A percentile compares a stretch with the other conserved stretches of the same genome.
Conservation (phyloP, 2,329 filamentous ascomycete genomes). For the Escovopsis weberi region DNA sequence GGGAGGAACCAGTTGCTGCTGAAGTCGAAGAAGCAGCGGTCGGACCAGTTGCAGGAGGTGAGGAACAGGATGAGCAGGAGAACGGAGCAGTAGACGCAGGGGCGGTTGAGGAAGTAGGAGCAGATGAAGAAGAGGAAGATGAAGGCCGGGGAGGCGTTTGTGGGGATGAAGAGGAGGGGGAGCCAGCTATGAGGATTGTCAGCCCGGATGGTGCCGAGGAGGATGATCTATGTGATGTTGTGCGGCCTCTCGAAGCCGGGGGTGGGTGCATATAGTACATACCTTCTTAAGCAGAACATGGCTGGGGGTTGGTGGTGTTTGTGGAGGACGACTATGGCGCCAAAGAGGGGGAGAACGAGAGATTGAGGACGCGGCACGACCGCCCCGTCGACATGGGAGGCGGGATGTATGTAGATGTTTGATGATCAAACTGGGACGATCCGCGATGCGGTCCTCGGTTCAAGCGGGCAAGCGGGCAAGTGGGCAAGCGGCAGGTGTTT, state of each 20-base stretch:
- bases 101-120: slow-evolving; percentile 91
- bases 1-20: slow-evolving; percentile 85
- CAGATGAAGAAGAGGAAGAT: slow-evolving; percentile 81
- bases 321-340: too few species aligned
- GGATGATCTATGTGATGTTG: background rate
- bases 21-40: slow-evolving; percentile 88
- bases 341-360: too few species aligned
- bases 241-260: background rate
- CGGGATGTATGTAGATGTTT: too few species aligned
- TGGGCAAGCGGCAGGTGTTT: too few species aligned
- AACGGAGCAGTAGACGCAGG: slow-evolving; percentile 95
- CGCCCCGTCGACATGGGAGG: too few species aligned
- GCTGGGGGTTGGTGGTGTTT: slow-evolving; percentile 6
- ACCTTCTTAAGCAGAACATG: slow-evolving; percentile 53
- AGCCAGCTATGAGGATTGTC: slow-evolving; percentile 48
- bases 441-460: too few species aligned
- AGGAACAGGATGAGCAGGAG: slow-evolving; percentile 90
- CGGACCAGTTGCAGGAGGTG: slow-evolving; percentile 80
- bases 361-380: too few species aligned
- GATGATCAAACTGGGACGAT: too few species aligned
- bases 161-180: slow-evolving; percentile 76
- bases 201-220: background rate
- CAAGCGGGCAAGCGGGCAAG: too few species aligned
- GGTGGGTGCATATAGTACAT: slow-evolving; percentile 2
- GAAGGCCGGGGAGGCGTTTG: slow-evolving; percentile 72